Percentiles rank a stretch among this genome's conserved stretches.
Conservation (phyloP, 140 eudicot species). For the Erigeron philadelphicus region DNA sequence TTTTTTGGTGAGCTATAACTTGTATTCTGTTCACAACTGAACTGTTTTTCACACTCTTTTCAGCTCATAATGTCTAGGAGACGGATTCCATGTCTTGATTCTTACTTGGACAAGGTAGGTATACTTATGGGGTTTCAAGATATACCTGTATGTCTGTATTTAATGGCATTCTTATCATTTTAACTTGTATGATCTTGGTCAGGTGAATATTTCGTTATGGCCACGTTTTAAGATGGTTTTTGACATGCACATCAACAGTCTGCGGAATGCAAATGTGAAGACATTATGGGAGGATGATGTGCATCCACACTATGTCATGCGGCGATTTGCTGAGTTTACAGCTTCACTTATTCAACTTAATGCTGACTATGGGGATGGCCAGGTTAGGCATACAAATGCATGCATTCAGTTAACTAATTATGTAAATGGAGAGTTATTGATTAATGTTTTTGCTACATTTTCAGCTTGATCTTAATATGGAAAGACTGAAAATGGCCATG, state of each 20-base stretch:
- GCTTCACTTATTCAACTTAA: conserved; percentile 94
- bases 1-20: background rate
- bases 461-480: conserved; percentile 85
- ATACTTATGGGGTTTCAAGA: background rate
- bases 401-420: background rate
- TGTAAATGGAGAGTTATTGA: background rate
- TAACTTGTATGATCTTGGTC: conserved; percentile 20
- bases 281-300: conserved; percentile 98
- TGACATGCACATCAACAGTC: conserved; percentile 91
- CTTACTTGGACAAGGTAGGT: conserved; percentile 89
- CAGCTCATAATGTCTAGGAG: conserved; percentile 98
- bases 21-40: conserved; percentile 7
- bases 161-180: background rate
- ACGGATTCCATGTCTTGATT: conserved; percentile 94
- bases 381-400: conserved; percentile 45
- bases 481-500: conserved; percentile 88
- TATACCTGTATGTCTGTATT: conserved; percentile 3
- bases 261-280: conserved; percentile 78
- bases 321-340: conserved; percentile 96
- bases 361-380: conserved; percentile 96
- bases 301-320: conserved; percentile 97
- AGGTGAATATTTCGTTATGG: conserved; percentile 93
- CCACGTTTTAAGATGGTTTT: conserved; percentile 96
- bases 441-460: conserved; percentile 4
- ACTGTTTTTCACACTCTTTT: conserved; percentile 14